Base-by-base conservation (phyloP, 2,329 filamentous ascomycete species). In the Zasmidium angulare region DNA sequence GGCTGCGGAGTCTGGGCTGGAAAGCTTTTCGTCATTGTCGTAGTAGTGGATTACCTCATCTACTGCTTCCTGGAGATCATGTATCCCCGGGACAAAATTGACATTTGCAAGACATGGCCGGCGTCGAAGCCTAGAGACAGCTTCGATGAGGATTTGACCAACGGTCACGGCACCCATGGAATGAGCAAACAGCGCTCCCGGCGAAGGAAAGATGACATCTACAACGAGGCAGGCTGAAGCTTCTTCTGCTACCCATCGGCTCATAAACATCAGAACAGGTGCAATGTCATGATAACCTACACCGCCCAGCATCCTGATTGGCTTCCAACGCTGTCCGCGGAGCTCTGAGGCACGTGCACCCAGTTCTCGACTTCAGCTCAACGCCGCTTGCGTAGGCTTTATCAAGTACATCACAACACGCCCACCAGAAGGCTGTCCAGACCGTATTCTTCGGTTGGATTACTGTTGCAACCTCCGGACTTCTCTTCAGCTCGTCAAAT, bases 1-100 rank as follows among this genome's bases (percentile, higher is more conserved):
- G 95, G 95, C 9, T 99, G 96, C 72, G 95, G 95, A 31, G 93
- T 98, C 52, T 99, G 95, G 95, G 95, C 95, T 0, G 95, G 95
- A 36, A 99, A 99, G 77, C 81, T 99, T 9, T 99, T 99, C 71
- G 97, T 95, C 70, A 80, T 99, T 1, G 97, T 93, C 65, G 93
- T 93, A 11, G 87, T 98, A 58, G 88, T 99, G 53, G 95, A 99
- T 75, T 99, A 96, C 69, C 77, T 99, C 51, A 83, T 99, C 54
- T 96, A 92, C 69, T 81, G 97, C 50, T 86, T 96, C 51, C 81
- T 97, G 55, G 95, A 99, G 75, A 86, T 96, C 76, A 89, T 86
- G 79, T 93, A 90, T 63, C 95, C 95, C 0, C 82, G 93, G 59
- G 87, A 89, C 40, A 84, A 86, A 46, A 98, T 99, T 64, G 95